Evolutionary conservation across 202 grass and related monocot species (phyloP).

Genomic region (Schoenoplectus tabernaemontani): DNA sequence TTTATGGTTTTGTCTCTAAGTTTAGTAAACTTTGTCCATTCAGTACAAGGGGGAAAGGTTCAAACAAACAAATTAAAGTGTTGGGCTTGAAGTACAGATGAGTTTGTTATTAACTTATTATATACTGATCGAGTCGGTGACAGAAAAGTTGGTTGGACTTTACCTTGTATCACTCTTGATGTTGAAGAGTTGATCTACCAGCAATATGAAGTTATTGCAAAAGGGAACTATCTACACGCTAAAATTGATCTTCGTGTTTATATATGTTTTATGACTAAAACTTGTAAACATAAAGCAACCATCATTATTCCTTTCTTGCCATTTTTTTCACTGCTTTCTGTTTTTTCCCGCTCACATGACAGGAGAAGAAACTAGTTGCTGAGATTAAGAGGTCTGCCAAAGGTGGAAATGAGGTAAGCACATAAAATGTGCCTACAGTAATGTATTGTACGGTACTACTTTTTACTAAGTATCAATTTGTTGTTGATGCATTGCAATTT

Average conservation of each 20-base stretch:
- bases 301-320: background rate
- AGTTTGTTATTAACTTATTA: constrained; percentile 1
- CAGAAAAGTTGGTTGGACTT: background rate
- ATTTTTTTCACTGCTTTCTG: background rate
- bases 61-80: background rate
- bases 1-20: background rate
- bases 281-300: background rate
- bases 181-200: background rate
- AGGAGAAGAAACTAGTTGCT: constrained; percentile 87
- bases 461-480: background rate
- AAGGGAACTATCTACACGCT: background rate
- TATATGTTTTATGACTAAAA: background rate
- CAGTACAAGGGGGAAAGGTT: background rate
- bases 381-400: constrained; percentile 98
- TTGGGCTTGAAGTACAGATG: background rate
- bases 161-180: background rate
- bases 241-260: background rate
- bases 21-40: background rate
- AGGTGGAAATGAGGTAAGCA: constrained; percentile 87
- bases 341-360: constrained; percentile 20
- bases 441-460: constrained; percentile 4
- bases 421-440: constrained; percentile 13
- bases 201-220: background rate
- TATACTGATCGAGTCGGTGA: background rate
- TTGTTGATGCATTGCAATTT: background rate